A percentile compares a stretch with the other conserved stretches of the same genome.
phyloP scores from a whole-genome alignment of 2,329 filamentous ascomycete genomes.

The Sordariomycetes sp. region DNA sequence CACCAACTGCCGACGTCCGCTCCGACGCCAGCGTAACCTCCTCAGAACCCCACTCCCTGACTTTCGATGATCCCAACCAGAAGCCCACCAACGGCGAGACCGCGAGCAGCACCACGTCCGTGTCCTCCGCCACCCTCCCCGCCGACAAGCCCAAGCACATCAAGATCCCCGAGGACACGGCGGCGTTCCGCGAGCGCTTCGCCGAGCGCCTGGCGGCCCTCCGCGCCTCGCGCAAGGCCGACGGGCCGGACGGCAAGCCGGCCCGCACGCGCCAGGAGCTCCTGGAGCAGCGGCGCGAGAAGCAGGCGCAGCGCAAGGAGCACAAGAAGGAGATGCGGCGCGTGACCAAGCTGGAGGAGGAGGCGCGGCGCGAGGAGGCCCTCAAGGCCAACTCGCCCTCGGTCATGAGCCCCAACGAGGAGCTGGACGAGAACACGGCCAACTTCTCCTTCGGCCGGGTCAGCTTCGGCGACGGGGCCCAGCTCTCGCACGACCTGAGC shows the following conservation, averaged over 20 bases:
- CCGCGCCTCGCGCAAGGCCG: slow-evolving; percentile 77
- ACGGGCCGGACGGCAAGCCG: slow-evolving; percentile 69
- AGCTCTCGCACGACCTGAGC: slow-evolving; percentile 63
- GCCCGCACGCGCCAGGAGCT: slow-evolving; percentile 84
- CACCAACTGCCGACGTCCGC: background rate
- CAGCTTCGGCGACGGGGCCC: slow-evolving; percentile 78
- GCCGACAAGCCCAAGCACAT: slow-evolving; percentile 54
- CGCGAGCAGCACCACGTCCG: slow-evolving; percentile 53
- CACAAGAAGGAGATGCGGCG: slow-evolving; percentile 79
- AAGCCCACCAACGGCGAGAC: slow-evolving; percentile 21
- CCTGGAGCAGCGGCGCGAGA: slow-evolving; percentile 78
- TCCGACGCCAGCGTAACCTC: slow-evolving; percentile 18
- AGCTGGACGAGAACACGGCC: slow-evolving; percentile 31
- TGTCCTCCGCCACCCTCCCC: slow-evolving; percentile 51
- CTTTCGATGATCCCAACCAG: slow-evolving; percentile 37
- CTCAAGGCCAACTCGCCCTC: slow-evolving; percentile 52
- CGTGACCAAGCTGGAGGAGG: slow-evolving; percentile 71
- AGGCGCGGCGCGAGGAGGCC: slow-evolving; percentile 52
- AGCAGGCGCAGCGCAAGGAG: slow-evolving; percentile 75
- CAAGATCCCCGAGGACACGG: slow-evolving; percentile 59
- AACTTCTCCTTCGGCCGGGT: slow-evolving; percentile 86
- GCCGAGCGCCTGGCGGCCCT: slow-evolving; percentile 77
- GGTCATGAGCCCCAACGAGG: slow-evolving; percentile 44
- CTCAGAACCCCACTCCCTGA: slow-evolving; percentile 39
- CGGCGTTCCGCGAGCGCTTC: slow-evolving; percentile 67